Evolutionary conservation across 805 yeast genomes (phyloP).

Genomic region (Suhomyces pyralidae): DNA sequence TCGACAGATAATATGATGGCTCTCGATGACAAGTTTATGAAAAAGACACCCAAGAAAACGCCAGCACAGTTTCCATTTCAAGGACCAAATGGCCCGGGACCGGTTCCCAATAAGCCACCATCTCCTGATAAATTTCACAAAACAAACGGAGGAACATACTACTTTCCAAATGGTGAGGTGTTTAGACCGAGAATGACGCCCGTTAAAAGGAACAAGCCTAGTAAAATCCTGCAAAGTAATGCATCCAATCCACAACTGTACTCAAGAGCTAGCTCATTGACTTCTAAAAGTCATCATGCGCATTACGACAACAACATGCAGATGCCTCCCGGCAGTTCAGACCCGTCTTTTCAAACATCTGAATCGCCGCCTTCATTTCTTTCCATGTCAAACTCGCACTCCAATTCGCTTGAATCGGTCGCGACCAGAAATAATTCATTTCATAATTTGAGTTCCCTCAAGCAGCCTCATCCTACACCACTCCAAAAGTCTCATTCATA

Average conservation of each 20-base stretch:
- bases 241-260: constrained; percentile 1
- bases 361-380: constrained; percentile 1
- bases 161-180: constrained; percentile 54
- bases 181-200: constrained; percentile 47
- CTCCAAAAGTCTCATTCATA: constrained; percentile 12
- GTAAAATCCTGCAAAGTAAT: constrained; percentile 17
- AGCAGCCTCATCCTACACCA: background rate
- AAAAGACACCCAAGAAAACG: constrained; percentile 30
- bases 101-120: background rate
- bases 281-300: background rate
- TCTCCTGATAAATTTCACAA: constrained; percentile 10
- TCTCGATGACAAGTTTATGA: constrained; percentile 39
- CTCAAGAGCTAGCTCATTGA: constrained; percentile 5
- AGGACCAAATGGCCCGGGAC: background rate
- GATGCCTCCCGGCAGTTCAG: background rate
- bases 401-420: constrained; percentile 5
- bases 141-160: constrained; percentile 25
- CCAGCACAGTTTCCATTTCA: constrained; percentile 3
- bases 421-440: background rate
- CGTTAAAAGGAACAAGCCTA: constrained; percentile 38
- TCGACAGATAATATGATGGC: constrained; percentile 39
- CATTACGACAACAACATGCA: background rate
- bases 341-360: background rate
- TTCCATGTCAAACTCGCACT: background rate
- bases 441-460: constrained; percentile 3